phyloP scores from a whole-genome alignment of 371 early-diverging fungal species.

The Aphelidium insulamus region DNA sequence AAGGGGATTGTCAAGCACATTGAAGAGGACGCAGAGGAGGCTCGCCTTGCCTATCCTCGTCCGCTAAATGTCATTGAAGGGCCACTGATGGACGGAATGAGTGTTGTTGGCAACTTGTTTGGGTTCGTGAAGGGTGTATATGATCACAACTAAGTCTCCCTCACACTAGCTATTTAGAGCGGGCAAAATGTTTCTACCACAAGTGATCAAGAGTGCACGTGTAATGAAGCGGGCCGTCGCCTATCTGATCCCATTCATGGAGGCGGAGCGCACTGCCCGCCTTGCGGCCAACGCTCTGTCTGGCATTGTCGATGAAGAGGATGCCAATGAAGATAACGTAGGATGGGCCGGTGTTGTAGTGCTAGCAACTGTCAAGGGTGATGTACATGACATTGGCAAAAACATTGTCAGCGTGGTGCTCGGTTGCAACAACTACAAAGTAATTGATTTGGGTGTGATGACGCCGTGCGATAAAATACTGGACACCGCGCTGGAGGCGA shows the following conservation, averaged over 20 bases:
- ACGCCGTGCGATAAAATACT: constrained; percentile 72
- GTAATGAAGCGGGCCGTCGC: constrained; percentile 88
- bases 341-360: constrained; percentile 61
- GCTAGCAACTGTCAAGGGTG: constrained; percentile 83
- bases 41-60: constrained; percentile 52
- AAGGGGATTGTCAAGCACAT: constrained; percentile 79
- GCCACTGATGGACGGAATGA: constrained; percentile 84
- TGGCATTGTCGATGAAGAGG: constrained; percentile 10
- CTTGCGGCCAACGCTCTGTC: constrained; percentile 19
- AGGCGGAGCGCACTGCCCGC: constrained; percentile 48
- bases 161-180: constrained; percentile 9
- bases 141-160: neutral
- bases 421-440: constrained; percentile 84
- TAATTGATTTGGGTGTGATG: constrained; percentile 86
- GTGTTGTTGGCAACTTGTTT: constrained; percentile 74
- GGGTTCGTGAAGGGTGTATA: too few species aligned
- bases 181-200: constrained; percentile 91
- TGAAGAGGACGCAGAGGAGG: constrained; percentile 82
- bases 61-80: constrained; percentile 84
- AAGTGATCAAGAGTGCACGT: constrained; percentile 83
- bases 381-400: constrained; percentile 71
- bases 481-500: constrained; percentile 53
- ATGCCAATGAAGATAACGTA: constrained; percentile 17
- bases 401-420: constrained; percentile 85
- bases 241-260: constrained; percentile 77